phyloP scores from a whole-genome alignment of 768 basidiomycete species.

The Suillus subalutaceus region DNA sequence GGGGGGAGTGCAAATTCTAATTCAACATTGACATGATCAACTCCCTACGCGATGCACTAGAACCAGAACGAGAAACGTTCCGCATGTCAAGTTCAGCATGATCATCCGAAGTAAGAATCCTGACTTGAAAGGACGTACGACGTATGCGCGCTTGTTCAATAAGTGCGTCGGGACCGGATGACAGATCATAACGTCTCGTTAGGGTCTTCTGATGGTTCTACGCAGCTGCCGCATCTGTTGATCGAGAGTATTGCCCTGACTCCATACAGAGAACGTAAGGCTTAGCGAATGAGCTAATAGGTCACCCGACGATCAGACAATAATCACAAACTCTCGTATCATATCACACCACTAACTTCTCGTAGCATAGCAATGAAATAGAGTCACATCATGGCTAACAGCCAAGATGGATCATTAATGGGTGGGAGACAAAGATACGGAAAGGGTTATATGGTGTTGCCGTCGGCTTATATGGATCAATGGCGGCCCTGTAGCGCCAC shows the following conservation, averaged over 20 bases:
- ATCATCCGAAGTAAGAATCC: background rate
- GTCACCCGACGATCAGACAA: background rate
- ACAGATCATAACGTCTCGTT: no score
- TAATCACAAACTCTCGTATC: constrained; percentile 1
- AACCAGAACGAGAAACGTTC: background rate
- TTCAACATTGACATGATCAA: constrained; percentile 18
- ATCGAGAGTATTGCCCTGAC: background rate
- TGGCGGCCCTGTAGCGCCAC: background rate
- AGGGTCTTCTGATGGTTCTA: constrained; percentile 1
- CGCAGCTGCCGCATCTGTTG: background rate
- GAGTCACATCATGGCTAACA: background rate
- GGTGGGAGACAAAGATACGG: background rate
- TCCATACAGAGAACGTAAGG: background rate
- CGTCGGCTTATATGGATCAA: background rate
- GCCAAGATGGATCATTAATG: background rate
- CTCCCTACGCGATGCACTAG: constrained; percentile 6
- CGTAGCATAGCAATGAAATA: constrained; percentile 5
- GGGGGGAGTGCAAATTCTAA: background rate
- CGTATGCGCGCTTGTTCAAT: background rate
- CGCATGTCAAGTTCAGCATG: background rate
- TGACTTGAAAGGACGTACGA: background rate
- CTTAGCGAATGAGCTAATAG: constrained; percentile 6
- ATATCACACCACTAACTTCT: constrained; percentile 7
- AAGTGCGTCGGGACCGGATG: constrained; percentile 1
- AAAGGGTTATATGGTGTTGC: constrained; percentile 1